These are phyloP conservation scores for Piper betle DNA, from an alignment of 164 flowering plant genomes.

Conservation along the genomic window DNA sequence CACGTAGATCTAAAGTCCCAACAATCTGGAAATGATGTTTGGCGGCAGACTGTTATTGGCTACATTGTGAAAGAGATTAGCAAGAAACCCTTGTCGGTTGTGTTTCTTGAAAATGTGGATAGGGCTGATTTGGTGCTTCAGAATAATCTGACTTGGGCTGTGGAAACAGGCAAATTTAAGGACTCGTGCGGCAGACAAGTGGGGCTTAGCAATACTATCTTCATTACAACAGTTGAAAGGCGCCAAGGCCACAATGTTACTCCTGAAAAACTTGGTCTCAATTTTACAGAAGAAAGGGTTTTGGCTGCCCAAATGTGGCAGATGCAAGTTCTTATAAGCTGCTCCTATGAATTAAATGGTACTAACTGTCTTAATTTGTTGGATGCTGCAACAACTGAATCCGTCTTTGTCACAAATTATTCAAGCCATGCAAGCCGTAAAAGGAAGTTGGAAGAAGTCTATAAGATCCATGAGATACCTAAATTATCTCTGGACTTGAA, in stretches of 20 bases:
- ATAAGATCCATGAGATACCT: constrained; percentile 20
- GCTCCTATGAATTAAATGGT: constrained; percentile 6
- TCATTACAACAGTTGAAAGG: constrained; percentile 35
- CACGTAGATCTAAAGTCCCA: constrained; percentile 38
- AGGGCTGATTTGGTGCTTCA: constrained; percentile 52
- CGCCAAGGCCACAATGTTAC: constrained; percentile 3
- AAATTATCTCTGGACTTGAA: constrained; percentile 54
- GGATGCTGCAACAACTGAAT: constrained; percentile 1
- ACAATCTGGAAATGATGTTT: constrained; percentile 16
- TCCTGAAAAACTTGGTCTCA: constrained; percentile 12
- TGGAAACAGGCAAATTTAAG: constrained; percentile 55
- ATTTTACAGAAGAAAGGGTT: constrained; percentile 45
- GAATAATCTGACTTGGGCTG: constrained; percentile 49
- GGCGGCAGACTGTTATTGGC: constrained; percentile 70
- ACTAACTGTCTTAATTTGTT: constrained; percentile 6
- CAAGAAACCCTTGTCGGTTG: constrained; percentile 54
- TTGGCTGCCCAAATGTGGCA: constrained; percentile 30
- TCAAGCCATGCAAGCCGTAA: constrained; percentile 21
- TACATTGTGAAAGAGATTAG: constrained; percentile 44
- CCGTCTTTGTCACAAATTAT: not conserved
- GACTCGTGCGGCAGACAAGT: constrained; percentile 74
- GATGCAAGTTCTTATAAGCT: constrained; percentile 32
- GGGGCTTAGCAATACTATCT: constrained; percentile 35
- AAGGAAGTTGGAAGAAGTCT: constrained; percentile 33
- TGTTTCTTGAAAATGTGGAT: constrained; percentile 74